Conservation (phyloP, 257 asterid species). For the Lantana camara region DNA sequence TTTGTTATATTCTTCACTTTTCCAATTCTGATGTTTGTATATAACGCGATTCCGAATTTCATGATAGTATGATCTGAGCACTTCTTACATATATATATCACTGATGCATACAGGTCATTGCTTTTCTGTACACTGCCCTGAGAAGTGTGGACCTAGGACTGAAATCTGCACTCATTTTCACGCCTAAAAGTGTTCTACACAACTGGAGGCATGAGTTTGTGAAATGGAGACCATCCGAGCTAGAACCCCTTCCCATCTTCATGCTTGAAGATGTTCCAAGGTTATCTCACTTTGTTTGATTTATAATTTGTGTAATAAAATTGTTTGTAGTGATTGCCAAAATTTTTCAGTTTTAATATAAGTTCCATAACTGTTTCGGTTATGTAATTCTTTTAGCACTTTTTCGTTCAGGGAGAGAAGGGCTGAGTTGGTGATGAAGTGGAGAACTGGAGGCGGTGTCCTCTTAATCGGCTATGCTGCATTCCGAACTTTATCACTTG, state of each 20-base stretch:
- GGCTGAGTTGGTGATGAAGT: slow-evolving; percentile 68
- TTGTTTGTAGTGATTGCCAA: too few species aligned
- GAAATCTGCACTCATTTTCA: slow-evolving; percentile 85
- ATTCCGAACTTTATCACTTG: slow-evolving; percentile 84
- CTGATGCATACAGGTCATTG: slow-evolving; percentile 62
- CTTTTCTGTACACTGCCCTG: slow-evolving; percentile 92
- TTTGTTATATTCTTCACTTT: too few species aligned
- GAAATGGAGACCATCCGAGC: slow-evolving; percentile 94
- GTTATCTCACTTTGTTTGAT: slow-evolving; percentile 36
- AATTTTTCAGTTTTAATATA: too few species aligned
- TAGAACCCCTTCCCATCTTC: slow-evolving; percentile 82
- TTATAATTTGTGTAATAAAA: too few species aligned
- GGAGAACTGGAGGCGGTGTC: slow-evolving; percentile 90
- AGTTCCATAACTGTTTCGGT: too few species aligned
- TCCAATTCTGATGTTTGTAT: too few species aligned
- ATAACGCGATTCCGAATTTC: too few species aligned
- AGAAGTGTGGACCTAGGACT: slow-evolving; percentile 82
- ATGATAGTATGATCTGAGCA: neutral
- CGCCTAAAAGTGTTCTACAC: slow-evolving; percentile 94
- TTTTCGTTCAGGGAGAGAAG: slow-evolving; percentile 75
- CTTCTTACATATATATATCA: too few species aligned
- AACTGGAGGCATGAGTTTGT: slow-evolving; percentile 88
- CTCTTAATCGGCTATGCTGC: slow-evolving; percentile 88
- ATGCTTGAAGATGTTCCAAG: slow-evolving; percentile 97
- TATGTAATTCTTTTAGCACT: too few species aligned